Base-by-base conservation (phyloP, 805 yeast species). In the Spathaspora hagerdaliae region DNA sequence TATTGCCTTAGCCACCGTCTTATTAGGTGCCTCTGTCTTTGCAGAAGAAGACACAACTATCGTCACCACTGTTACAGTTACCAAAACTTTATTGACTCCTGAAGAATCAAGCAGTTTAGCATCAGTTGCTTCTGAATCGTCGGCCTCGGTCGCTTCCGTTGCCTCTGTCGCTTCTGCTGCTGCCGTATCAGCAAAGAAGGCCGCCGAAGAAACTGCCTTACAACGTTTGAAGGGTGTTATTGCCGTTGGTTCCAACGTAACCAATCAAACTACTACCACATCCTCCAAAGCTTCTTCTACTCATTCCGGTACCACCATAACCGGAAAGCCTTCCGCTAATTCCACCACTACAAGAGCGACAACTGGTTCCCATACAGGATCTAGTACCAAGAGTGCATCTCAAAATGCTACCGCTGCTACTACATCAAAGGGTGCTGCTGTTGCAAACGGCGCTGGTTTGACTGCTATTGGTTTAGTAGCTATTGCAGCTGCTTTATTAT, bases 51-150 rank as follows among this genome's bases (percentile, higher is more conserved):
- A 73, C 29, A 71, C 77, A 39, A 74, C 79, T 45, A 58, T 70
- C 27, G 50, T 59, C 27, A 56, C 71, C 44, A 76, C 80, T 27
- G 53, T 76, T 47, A 75, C 80, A 24, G 60, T 73, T 47, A 75
- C 81, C 39, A 60, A 62, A 43, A 76, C 81, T 27, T 42, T 73
- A 38, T 66, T 73, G 55, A 63, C 78, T 29, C 79, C 80, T 31
- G 64, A 69, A 45, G 76, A 76, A 57, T 65, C 74, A 42, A 57
- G 58, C 4, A 65, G 70, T 46, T 29, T 53, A 6, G 64, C 67
- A 24, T 45, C 51, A 9, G 57, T 50, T 27, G 50, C 54, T 33
- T 46, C 52, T 15, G 55, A 56, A 14, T 48, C 53, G 7, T 45
- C 47, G 5, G 51, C 47, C 27, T 47, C 55, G 8, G 49, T 47